A percentile compares a stretch with the other conserved stretches of the same genome.
Evolutionary conservation across 2,329 filamentous ascomycete genomes (phyloP).

Genomic region (Beauveria pseudobassiana): DNA sequence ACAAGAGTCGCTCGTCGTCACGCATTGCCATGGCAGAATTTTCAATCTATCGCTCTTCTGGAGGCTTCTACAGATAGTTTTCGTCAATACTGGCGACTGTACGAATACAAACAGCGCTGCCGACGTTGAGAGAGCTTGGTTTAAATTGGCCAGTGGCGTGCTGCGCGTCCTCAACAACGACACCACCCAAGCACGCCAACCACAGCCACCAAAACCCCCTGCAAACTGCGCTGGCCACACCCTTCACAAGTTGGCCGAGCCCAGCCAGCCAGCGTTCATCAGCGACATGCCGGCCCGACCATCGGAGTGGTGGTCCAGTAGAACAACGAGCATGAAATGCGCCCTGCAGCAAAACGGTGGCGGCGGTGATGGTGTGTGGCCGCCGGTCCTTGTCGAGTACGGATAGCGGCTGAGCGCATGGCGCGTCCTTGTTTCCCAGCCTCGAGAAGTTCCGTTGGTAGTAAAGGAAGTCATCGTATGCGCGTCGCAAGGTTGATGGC

Average conservation of each 20-base stretch:
- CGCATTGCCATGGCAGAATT: not conserved
- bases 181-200: not conserved
- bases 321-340: not conserved
- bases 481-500: too few species aligned
- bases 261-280: constrained; percentile 2
- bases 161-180: not conserved
- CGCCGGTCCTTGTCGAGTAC: not conserved
- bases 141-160: not conserved
- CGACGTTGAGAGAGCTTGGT: not conserved
- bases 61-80: too few species aligned
- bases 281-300: constrained; percentile 3
- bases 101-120: too few species aligned
- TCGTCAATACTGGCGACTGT: too few species aligned
- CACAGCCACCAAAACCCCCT: not conserved
- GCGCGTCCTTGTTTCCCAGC: too few species aligned
- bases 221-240: not conserved
- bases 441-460: too few species aligned
- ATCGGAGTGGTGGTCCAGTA: not conserved
- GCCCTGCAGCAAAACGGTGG: constrained; percentile 4
- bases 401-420: not conserved
- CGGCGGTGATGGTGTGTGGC: not conserved
- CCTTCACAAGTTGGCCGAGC: constrained; percentile 3
- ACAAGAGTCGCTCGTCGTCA: not conserved
- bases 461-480: too few species aligned
- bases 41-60: not conserved